Base-by-base conservation (phyloP, 176 grass and related monocot genomes). In the Elymus sibiricus region DNA sequence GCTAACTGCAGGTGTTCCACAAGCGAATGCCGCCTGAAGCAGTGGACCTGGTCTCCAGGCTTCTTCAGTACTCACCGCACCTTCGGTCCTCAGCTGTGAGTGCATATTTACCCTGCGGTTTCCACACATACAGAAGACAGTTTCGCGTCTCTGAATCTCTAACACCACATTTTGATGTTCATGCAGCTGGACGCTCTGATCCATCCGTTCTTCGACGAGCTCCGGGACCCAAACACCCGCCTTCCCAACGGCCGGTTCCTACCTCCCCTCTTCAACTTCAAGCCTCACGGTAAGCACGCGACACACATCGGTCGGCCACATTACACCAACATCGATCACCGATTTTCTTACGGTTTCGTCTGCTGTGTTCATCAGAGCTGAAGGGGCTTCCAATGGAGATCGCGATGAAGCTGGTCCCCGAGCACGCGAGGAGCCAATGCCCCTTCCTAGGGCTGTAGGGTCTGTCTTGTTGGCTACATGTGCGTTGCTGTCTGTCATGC, bases 51-150 rank as follows among this genome's bases (percentile, higher is more conserved):
- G 93, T 95, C 28, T 92, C 90, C 64, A 92, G 93, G 86, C 90
- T 95, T 81, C 90, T 95, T 78, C 93, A 95, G 44, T 95, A 95
- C 83, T 95, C 93, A 4, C 93, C 93, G 27, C 87, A 95, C 44
- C 80, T 95, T 4, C 86, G 93, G 14, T 92, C 79, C 83, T 90
- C 86, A 77, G 90, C 93, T 78, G 93, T 95, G 59, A 92, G 93
- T 77, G 8, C 53, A 32, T 53, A 6, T 26, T 0, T 56, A 32
- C 12, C 32, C 25, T 2, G 3, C 51, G 6, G 16, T 74, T 83
- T 22, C 47, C 67, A 83, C 14, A 24, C 22, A 40, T 28, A 58
- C 38, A 19, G 1, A 46, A 25, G 31, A 34, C 51, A 12, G 16
- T 73, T 71, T 29, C 7, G 15, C 11, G 19, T 83, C 6, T 44